These are phyloP conservation scores for Rhizoclosmatium sp. DNA, from an alignment of 192 early-diverging fungal species.

Conservation along the genomic window DNA sequence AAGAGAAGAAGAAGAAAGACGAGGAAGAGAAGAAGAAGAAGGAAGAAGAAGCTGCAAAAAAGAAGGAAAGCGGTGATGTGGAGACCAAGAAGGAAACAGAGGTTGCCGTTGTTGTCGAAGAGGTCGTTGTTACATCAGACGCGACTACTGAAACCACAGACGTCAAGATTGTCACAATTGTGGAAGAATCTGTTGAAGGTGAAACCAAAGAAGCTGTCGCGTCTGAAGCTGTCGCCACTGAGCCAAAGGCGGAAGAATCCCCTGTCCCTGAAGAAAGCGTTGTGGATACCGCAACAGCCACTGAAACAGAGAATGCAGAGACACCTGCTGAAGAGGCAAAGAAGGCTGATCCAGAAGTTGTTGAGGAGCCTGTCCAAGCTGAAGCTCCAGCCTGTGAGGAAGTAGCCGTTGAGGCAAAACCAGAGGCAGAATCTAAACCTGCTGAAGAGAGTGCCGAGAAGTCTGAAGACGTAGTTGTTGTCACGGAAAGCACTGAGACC, in stretches of 20 bases:
- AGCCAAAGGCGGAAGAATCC: too few relatives aligned
- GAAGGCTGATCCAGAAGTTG: background rate
- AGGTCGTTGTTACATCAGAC: background rate
- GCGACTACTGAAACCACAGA: too few relatives aligned
- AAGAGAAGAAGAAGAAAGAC: background rate
- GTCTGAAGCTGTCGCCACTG: too few relatives aligned
- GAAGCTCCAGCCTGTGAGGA: background rate
- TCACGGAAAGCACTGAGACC: background rate
- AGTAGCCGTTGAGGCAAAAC: background rate
- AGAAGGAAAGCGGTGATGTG: slow-evolving; percentile 13
- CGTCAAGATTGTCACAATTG: background rate
- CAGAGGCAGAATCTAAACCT: background rate
- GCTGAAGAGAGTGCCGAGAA: background rate
- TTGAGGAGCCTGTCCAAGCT: background rate
- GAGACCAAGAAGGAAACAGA: background rate
- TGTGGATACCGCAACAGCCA: too few relatives aligned
- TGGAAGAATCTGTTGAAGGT: background rate
- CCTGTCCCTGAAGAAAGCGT: too few relatives aligned
- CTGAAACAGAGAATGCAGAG: background rate
- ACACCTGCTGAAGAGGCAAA: background rate
- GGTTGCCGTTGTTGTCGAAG: background rate
- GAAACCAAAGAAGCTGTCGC: background rate
- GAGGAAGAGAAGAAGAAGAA: slow-evolving; percentile 3
- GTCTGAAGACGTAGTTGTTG: background rate
- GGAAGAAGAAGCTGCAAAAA: slow-evolving; percentile 1